Base-by-base conservation (phyloP, 1,284 basidiomycete genomes). In the Apiotrichum montevideense region DNA sequence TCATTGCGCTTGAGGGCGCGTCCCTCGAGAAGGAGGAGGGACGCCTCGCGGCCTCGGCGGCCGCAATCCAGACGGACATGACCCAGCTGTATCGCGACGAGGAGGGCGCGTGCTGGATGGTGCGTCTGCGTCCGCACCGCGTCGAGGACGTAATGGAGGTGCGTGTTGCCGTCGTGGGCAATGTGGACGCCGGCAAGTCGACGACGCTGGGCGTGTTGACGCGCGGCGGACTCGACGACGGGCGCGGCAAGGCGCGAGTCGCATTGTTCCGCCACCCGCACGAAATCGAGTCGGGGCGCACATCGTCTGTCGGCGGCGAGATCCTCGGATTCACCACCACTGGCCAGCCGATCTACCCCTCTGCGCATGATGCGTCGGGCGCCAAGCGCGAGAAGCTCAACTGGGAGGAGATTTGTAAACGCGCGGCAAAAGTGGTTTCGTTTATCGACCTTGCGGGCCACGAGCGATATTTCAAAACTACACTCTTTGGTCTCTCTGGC, bases 221-320 rank as follows among this genome's bases (percentile, higher is more conserved):
- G 37, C 74, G 76, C 85, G 92, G 94, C 45, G 84, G 84, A 2
- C 80, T 98, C 56, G 95, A 99, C 68, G 95, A 99, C 73, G 96
- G 95, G 10, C 80, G 96, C 73, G 95, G 95, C 1, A 85, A 87
- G 57, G 94, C 95, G 1, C 87, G 95, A 51, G 88, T 98, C 7
- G 87, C 87, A 3, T 79, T 98, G 6, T 98, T 98, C 78, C 81
- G 95, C 47, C 96, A 99, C 76, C 97, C 98, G 73, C 95, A 98
- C 70, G 95, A 99, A 76, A 81, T 98, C 61, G 95, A 98, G 78
- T 92, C 88, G 9, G 95, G 96, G 2, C 80, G 96, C 54, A 98
- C 95, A 0, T 92, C 89, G 35, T 91, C 87, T 59, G 90, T 98
- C 37, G 95, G 96, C 45, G 91, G 96, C 85, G 94, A 98, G 88